Base-by-base conservation (phyloP, 2,329 filamentous ascomycete genomes). In the Talaromyces sp. region DNA sequence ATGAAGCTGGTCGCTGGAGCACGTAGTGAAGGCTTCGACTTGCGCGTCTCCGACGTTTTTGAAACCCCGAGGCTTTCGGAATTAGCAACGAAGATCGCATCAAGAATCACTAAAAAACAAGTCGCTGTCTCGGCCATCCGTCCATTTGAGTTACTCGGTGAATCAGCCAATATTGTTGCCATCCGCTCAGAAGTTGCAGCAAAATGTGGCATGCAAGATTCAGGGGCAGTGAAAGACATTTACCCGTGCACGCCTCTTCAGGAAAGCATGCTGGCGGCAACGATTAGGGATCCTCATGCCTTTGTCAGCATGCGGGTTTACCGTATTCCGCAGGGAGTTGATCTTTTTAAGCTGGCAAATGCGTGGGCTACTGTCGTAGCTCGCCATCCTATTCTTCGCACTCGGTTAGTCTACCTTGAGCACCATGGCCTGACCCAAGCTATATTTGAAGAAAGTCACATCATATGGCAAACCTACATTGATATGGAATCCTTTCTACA, bases 261-360 rank as follows among this genome's bases (percentile, higher is more conserved):
- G 55, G 38, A 49, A 27, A 56, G 21, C 19, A 56, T 56, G 55
- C 26, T 56, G 24, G 75, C 77, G 56, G 79, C 77, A 1, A 69
- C 81, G 0, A 69, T 81, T 32, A 66, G 69, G 6, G 73, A 75
- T 24, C 73, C 77, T 1, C 81, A 81, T 54, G 71, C 79, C 29
- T 77, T 77, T 7, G 77, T 80, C 59, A 72, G 77, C 62, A 65
- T 79, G 1, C 67, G 76, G 2, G 65, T 64, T 7, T 73, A 81
- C 8, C 71, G 74, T 0, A 52, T 61, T 0, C 56, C 72, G n/a
- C 65, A 79, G 7, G 67, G 73, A 13, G 27, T 78, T 6, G 67
- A 68, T 17, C 21, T 49, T 3, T 3, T 19, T 17, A 68, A 69
- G 8, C 78, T 79, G 70, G 77, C 74, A 58, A 29, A 46, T 21